Conservation (phyloP, 768 basidiomycete species). For the Macrolepiota dolichaula region DNA sequence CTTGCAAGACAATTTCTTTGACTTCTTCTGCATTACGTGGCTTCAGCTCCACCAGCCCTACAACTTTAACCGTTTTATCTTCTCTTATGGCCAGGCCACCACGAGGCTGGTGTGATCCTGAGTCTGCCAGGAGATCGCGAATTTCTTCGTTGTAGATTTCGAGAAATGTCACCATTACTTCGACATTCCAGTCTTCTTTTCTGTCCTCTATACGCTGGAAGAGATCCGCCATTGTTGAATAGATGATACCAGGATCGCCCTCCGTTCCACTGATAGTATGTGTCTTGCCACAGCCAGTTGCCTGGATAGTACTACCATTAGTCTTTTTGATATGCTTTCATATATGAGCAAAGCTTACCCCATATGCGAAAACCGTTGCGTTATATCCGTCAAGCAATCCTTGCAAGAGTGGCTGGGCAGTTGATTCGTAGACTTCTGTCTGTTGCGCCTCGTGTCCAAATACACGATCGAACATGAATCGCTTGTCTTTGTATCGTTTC, state of each 20-base stretch:
- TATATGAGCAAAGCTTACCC: conserved; percentile 51
- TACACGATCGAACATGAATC: conserved; percentile 96
- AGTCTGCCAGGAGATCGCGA: conserved; percentile 86
- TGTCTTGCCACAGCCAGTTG: conserved; percentile 99
- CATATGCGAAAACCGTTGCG: conserved; percentile 97
- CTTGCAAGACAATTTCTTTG: conserved; percentile 86
- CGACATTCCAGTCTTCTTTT: conserved; percentile 78
- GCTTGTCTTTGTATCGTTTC: conserved; percentile 93
- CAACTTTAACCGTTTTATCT: conserved; percentile 89
- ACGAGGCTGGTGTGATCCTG: conserved; percentile 55
- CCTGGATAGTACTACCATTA: conserved; percentile 44
- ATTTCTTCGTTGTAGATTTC: conserved; percentile 99
- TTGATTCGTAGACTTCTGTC: conserved; percentile 83
- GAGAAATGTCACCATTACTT: conserved; percentile 91
- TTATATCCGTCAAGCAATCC: conserved; percentile 93
- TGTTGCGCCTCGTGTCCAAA: conserved; percentile 81
- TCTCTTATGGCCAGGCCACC: conserved; percentile 93
- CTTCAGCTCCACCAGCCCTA: conserved; percentile 76
- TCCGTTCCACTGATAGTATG: conserved; percentile 97
- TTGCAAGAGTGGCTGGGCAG: conserved; percentile 79
- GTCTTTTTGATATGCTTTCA: background rate
- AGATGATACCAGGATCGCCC: conserved; percentile 87
- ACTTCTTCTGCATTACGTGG: conserved; percentile 89
- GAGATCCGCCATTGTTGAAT: conserved; percentile 95
- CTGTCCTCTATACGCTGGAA: conserved; percentile 91